Evolutionary conservation across 768 basidiomycete species (phyloP).

Genomic region (Chiua virens): DNA sequence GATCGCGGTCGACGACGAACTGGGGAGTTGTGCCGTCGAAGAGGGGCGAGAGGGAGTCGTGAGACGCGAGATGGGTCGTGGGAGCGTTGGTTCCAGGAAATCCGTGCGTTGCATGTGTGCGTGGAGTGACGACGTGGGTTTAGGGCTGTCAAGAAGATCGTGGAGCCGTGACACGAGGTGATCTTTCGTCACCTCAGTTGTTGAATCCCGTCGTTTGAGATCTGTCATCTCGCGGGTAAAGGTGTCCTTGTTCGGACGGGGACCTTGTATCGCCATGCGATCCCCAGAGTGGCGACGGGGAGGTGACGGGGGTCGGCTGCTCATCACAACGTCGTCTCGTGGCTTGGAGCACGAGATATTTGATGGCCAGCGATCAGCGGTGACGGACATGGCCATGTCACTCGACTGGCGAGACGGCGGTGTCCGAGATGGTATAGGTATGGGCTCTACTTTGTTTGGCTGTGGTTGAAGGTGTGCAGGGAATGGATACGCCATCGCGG

Average conservation of each 20-base stretch:
- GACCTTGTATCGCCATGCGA: constrained; percentile 16
- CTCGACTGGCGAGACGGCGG: constrained; percentile 28
- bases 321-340: constrained; percentile 30
- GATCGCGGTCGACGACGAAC: constrained; percentile 18
- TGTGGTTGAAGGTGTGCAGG: constrained; percentile 27
- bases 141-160: constrained; percentile 46
- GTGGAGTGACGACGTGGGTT: constrained; percentile 42
- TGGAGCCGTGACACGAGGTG: constrained; percentile 42
- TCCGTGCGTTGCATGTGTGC: constrained; percentile 34
- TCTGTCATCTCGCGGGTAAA: constrained; percentile 25
- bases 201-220: constrained; percentile 18
- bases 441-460: constrained; percentile 21
- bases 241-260: constrained; percentile 16
- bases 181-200: constrained; percentile 24
- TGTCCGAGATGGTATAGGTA: constrained; percentile 31
- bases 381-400: constrained; percentile 27
- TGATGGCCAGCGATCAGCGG: constrained; percentile 24
- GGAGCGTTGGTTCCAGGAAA: constrained; percentile 23
- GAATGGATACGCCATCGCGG: constrained; percentile 19
- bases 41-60: constrained; percentile 23
- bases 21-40: constrained; percentile 17
- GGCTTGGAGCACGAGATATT: constrained; percentile 25
- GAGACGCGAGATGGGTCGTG: constrained; percentile 22
- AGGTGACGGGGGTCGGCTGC: constrained; percentile 29
- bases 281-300: constrained; percentile 25